These are phyloP conservation scores for Fusarium algeriense DNA, from an alignment of 2,329 filamentous ascomycete genomes.

Conservation along the genomic window DNA sequence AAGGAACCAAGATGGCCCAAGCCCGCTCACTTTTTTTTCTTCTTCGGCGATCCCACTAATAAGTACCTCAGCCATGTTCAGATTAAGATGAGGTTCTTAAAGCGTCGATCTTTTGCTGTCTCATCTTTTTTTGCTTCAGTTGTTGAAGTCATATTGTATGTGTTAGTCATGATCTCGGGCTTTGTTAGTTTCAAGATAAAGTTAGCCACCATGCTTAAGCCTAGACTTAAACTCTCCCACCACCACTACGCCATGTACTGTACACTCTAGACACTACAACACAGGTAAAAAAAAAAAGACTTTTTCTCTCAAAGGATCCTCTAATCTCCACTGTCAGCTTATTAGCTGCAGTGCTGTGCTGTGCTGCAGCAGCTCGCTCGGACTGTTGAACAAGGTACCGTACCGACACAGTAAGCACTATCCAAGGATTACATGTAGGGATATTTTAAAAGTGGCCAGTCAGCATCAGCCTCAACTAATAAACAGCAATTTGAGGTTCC, in stretches of 20 bases:
- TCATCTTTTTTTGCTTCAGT: neutral
- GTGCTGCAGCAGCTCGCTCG: neutral
- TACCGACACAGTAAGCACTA: conserved; percentile 33
- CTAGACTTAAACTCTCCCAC: conserved; percentile 1
- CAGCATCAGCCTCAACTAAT: conserved; percentile 37
- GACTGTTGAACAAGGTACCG: conserved; percentile 1
- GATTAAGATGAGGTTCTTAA: neutral
- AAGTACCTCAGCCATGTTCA: conserved; percentile 7
- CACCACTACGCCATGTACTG: neutral
- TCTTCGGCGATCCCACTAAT: conserved; percentile 16
- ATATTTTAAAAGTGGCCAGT: conserved; percentile 13
- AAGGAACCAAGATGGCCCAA: conserved; percentile 27
- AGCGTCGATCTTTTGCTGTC: neutral
- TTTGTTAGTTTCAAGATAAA: conserved; percentile 19
- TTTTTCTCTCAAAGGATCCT: neutral
- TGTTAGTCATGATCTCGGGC: neutral
- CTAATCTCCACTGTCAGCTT: conserved; percentile 29
- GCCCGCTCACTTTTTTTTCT: neutral
- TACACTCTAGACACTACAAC: neutral
- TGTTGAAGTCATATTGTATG: neutral
- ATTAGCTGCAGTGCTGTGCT: conserved; percentile 12
- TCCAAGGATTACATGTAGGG: conserved; percentile 8
- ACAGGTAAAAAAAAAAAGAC: neutral
- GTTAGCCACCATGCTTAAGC: conserved; percentile 32
- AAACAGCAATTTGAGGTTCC: conserved; percentile 32